Conservation (phyloP, 371 early-diverging fungal genomes). For the Syncephalastrum contaminatum region DNA sequence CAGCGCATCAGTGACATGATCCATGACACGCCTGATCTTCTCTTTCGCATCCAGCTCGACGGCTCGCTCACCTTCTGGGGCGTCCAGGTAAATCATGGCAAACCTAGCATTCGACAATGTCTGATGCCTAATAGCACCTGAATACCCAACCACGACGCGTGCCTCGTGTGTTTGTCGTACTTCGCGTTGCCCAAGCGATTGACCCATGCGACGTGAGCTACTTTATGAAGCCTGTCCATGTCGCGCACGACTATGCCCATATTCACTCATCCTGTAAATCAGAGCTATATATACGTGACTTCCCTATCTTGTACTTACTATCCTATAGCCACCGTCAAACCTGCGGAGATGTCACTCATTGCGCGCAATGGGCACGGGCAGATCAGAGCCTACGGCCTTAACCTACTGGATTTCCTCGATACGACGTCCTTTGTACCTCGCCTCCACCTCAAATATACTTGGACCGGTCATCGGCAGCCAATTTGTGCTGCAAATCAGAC, state of each 20-base stretch:
- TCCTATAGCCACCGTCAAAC: conserved; percentile 56
- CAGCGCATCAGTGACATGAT: conserved; percentile 58
- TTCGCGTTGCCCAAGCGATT: conserved; percentile 64
- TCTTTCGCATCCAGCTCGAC: conserved; percentile 69
- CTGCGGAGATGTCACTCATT: conserved; percentile 67
- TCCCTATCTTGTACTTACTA: background rate
- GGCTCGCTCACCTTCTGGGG: conserved; percentile 83
- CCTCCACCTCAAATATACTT: conserved; percentile 61
- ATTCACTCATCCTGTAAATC: conserved; percentile 45
- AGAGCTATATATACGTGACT: background rate
- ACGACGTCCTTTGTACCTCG: conserved; percentile 57
- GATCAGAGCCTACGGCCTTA: conserved; percentile 65
- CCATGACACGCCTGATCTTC: conserved; percentile 76
- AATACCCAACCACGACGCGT: conserved; percentile 60
- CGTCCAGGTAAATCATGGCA: conserved; percentile 55
- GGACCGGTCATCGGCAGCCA: conserved; percentile 65
- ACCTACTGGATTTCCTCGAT: conserved; percentile 78
- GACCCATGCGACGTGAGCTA: conserved; percentile 53
- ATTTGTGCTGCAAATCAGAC: conserved; percentile 41
- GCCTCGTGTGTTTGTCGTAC: conserved; percentile 67
- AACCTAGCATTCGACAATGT: background rate
- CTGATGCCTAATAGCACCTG: conserved; percentile 45
- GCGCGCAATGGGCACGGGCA: conserved; percentile 63
- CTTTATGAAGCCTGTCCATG: conserved; percentile 57
- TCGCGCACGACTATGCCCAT: conserved; percentile 56